Evolutionary conservation across 805 yeast genomes (phyloP).

Genomic region (Candida glaebosa): DNA sequence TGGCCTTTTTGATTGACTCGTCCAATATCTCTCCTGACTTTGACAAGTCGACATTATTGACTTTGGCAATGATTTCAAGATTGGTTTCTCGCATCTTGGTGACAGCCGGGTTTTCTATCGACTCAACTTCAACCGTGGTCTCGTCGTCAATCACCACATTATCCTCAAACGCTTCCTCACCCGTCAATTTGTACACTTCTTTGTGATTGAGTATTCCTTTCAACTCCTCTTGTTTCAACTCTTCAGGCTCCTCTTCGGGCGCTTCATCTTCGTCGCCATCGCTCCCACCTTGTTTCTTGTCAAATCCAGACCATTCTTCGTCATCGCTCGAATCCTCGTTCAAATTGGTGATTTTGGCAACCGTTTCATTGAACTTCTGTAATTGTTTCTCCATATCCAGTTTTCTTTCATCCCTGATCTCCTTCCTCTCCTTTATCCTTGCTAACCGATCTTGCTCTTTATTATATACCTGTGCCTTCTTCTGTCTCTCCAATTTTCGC

Average conservation of each 20-base stretch:
- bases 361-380: slow-evolving; percentile 50
- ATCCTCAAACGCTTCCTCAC: slow-evolving; percentile 17
- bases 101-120: slow-evolving; percentile 42
- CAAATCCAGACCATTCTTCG: slow-evolving; percentile 43
- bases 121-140: slow-evolving; percentile 40
- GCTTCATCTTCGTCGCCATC: slow-evolving; percentile 12
- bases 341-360: slow-evolving; percentile 22
- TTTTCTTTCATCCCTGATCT: slow-evolving; percentile 67
- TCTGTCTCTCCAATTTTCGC: slow-evolving; percentile 83
- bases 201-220: slow-evolving; percentile 46
- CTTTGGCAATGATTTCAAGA: slow-evolving; percentile 47
- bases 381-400: slow-evolving; percentile 62
- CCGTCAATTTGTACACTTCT: slow-evolving; percentile 32
- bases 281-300: slow-evolving; percentile 15
- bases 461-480: slow-evolving; percentile 72
- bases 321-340: slow-evolving; percentile 20
- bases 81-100: slow-evolving; percentile 27
- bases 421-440: slow-evolving; percentile 71
- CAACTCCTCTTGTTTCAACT: slow-evolving; percentile 7
- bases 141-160: slow-evolving; percentile 44
- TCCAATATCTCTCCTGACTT: slow-evolving; percentile 68
- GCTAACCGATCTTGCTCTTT: slow-evolving; percentile 75
- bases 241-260: slow-evolving; percentile 10
- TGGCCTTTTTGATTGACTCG: slow-evolving; percentile 73
- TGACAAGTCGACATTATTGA: slow-evolving; percentile 68